Conservation (phyloP, 2,329 filamentous ascomycete genomes). For the Fusarium sororula region DNA sequence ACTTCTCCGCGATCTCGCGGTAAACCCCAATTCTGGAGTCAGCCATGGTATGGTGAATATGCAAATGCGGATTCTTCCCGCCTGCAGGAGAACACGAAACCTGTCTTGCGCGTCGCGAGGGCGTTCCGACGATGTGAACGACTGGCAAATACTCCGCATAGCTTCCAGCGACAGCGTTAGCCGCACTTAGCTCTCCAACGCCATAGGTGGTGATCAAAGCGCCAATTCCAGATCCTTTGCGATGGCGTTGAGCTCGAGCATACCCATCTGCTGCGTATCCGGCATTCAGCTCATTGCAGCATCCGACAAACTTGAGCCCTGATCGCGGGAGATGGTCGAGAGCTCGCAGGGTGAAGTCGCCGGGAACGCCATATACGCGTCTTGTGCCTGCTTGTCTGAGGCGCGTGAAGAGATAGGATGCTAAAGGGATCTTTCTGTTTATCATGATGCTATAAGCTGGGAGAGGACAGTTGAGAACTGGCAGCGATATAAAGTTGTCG, state of each 20-base stretch:
- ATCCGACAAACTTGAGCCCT: conserved; percentile 8
- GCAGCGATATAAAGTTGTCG: not conserved
- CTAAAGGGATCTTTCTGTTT: not conserved
- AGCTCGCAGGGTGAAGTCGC: conserved; percentile 13
- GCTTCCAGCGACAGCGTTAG: conserved; percentile 16
- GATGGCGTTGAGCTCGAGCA: conserved; percentile 1
- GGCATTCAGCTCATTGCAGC: conserved; percentile 20
- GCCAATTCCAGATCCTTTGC: not conserved
- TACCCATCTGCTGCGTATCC: conserved; percentile 24
- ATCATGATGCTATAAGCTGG: not conserved
- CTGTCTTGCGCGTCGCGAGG: not conserved
- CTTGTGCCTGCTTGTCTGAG: not conserved
- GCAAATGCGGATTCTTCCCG: not conserved
- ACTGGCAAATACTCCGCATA: conserved; percentile 9
- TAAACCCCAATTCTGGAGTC: not conserved
- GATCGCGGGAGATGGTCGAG: not conserved
- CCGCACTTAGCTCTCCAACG: conserved; percentile 11
- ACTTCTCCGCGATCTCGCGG: conserved; percentile 6
- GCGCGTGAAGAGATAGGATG: conserved; percentile 4
- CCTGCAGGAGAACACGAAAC: rapidly evolving
- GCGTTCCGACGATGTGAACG: conserved; percentile 16
- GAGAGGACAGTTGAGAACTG: not conserved
- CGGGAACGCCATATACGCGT: conserved; percentile 14
- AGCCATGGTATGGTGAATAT: conserved; percentile 11
- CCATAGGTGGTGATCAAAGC: conserved; percentile 11